These are phyloP conservation scores for Lachnellula occidentalis DNA, from an alignment of 2,329 filamentous ascomycete species.

Conservation along the genomic window DNA sequence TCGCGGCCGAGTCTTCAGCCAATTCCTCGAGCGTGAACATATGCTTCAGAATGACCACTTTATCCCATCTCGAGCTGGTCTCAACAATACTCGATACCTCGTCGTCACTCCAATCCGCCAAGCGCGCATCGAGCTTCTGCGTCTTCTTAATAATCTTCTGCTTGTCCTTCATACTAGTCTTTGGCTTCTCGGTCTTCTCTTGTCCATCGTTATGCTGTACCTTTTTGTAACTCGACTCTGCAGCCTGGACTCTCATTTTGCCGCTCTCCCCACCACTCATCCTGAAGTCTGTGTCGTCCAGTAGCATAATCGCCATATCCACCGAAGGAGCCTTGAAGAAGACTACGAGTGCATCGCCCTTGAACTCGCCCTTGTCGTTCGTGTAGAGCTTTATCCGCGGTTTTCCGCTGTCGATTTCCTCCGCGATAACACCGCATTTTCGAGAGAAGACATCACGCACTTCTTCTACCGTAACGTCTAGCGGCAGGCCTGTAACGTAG, in stretches of 20 bases:
- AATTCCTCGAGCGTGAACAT: conserved; percentile 89
- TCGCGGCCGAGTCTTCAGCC: conserved; percentile 73
- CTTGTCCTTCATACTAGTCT: conserved; percentile 61
- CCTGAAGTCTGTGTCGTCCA: conserved; percentile 79
- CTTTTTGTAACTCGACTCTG: conserved; percentile 89
- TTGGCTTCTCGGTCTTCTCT: conserved; percentile 43
- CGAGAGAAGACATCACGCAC: conserved; percentile 75
- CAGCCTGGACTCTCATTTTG: conserved; percentile 74
- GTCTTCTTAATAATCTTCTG: conserved; percentile 88
- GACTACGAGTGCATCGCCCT: conserved; percentile 86
- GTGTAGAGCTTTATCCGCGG: conserved; percentile 92
- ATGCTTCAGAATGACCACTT: conserved; percentile 80
- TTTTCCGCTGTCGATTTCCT: conserved; percentile 83
- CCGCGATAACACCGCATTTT: conserved; percentile 85
- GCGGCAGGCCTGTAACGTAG: conserved; percentile 83
- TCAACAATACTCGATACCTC: conserved; percentile 58
- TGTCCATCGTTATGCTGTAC: conserved; percentile 54
- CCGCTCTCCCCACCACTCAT: conserved; percentile 48
- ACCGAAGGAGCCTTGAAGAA: conserved; percentile 97
- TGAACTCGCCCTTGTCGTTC: conserved; percentile 76
- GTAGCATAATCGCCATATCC: conserved; percentile 70
- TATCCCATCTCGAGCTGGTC: conserved; percentile 60
- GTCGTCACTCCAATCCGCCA: conserved; percentile 95
- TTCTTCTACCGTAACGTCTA: conserved; percentile 73
- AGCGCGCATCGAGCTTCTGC: conserved; percentile 83